Conservation (phyloP, 2,329 filamentous ascomycete genomes). For the Penicillium sp. region DNA sequence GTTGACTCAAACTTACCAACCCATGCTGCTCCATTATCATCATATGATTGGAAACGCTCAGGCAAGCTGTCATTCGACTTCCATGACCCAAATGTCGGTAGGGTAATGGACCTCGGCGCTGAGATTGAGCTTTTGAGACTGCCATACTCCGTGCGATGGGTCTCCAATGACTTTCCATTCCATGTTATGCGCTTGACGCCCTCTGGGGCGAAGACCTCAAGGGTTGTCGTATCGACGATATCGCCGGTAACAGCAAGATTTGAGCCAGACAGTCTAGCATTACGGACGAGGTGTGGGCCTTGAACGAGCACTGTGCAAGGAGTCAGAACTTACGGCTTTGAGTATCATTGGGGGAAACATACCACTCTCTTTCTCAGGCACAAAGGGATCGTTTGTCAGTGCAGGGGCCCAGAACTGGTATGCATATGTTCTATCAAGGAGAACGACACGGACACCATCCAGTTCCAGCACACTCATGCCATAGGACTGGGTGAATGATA, state of each 20-base stretch:
- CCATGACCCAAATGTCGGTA: conserved; percentile 39
- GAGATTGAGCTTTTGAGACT: conserved; percentile 38
- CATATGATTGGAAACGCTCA: conserved; percentile 40
- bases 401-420: conserved; percentile 59
- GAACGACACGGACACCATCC: conserved; percentile 50
- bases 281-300: conserved; percentile 54
- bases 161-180: conserved; percentile 47
- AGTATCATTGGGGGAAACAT: not conserved
- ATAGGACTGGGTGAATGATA: conserved; percentile 50
- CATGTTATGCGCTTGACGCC: conserved; percentile 49
- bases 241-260: conserved; percentile 49
- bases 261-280: conserved; percentile 38
- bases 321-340: not conserved
- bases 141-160: conserved; percentile 38
- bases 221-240: conserved; percentile 38
- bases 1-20: conserved; percentile 28
- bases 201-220: conserved; percentile 52
- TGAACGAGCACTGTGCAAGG: conserved; percentile 47
- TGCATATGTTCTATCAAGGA: conserved; percentile 55
- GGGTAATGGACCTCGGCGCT: conserved; percentile 26
- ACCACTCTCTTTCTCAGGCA: conserved; percentile 49
- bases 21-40: conserved; percentile 42
- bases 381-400: conserved; percentile 49
- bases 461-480: conserved; percentile 51
- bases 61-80: conserved; percentile 47